Base-by-base conservation (phyloP, 2,329 filamentous ascomycete genomes). In the Trematosphaeria pertusa region DNA sequence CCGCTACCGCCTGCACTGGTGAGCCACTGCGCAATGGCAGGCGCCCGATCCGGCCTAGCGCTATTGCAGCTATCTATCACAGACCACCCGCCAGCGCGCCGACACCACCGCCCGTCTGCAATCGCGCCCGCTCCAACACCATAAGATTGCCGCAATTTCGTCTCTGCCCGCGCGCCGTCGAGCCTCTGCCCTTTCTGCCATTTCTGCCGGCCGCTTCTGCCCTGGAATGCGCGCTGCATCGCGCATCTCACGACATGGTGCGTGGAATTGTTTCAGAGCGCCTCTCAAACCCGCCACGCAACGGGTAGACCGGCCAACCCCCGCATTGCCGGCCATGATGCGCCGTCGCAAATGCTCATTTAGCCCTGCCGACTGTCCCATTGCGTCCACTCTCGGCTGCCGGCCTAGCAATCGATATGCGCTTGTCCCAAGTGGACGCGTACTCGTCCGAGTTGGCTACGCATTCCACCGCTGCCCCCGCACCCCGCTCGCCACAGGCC, bases 271-370 rank as follows among this genome's bases (percentile, higher is more conserved):
- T 56, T 56, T 56, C 52, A 52, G 42, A 28, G 32, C 28, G 40
- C 7, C 46, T 45, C 30, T 45, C 37, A 56, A 51, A 49, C 49
- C 31, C 22, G 40, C 42, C 40, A 46, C 50, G 53, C 50, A 48
- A 33, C 46, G 46, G 31, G 44, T 43, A 36, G 21, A 37, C 37
- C 43, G 35, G 31, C 33, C 44, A 21, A n/a, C 11, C 48, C 48
- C 36, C 39, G 36, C 46, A 40, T 11, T n/a, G 34, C 30, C 31
- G 3, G 14, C 8, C 31, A 15, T 7, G 43, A 34, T 22, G 36
- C 35, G 41, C 17, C 32, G 41, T 36, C 33, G n/a, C 19, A 28
- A 17, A 19, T 28, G n/a, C 45, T 38, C 21, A 31, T 39, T 38
- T 42, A 46, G 46, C 31, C 20, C 31, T 37, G 45, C 45, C 52